Percentiles rank a stretch among this genome's conserved stretches.
These are phyloP conservation scores for Lentinula boryana DNA, from an alignment of 768 basidiomycete genomes.

Conservation along the genomic window DNA sequence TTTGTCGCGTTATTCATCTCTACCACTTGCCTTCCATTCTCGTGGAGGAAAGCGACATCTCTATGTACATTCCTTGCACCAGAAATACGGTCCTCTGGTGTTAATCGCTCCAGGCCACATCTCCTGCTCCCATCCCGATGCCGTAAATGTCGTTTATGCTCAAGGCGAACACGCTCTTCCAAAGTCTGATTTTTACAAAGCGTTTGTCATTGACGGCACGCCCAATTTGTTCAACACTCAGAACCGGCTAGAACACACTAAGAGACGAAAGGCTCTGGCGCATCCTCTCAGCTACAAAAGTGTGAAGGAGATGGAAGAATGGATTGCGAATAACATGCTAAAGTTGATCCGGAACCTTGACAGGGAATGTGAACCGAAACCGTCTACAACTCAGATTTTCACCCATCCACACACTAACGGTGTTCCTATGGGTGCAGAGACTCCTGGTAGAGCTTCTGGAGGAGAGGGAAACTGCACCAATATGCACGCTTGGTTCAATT, in stretches of 20 bases:
- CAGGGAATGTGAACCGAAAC: background rate
- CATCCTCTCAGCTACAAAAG: conserved; percentile 1
- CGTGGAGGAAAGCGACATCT: conserved; percentile 1
- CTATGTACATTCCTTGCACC: conserved; percentile 1
- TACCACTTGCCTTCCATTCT: background rate
- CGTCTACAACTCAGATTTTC: background rate
- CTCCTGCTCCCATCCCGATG: conserved; percentile 6
- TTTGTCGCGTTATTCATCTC: background rate
- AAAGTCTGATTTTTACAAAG: conserved; percentile 9
- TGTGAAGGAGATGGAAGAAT: conserved; percentile 3
- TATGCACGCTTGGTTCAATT: conserved; percentile 3
- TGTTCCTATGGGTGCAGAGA: background rate
- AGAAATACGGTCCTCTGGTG: conserved; percentile 4
- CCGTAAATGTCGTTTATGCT: conserved; percentile 2
- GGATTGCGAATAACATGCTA: background rate
- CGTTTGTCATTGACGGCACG: background rate
- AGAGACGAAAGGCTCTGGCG: conserved; percentile 1
- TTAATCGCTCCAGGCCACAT: conserved; percentile 4
- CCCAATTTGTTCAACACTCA: conserved; percentile 1
- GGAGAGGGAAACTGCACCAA: background rate
- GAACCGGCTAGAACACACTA: background rate
- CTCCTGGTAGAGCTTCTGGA: background rate
- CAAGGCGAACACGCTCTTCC: conserved; percentile 2
- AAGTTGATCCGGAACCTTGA: background rate
- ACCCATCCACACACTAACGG: background rate